phyloP scores from a whole-genome alignment of 2,329 filamentous ascomycete species.

The Cladosporium sp. region DNA sequence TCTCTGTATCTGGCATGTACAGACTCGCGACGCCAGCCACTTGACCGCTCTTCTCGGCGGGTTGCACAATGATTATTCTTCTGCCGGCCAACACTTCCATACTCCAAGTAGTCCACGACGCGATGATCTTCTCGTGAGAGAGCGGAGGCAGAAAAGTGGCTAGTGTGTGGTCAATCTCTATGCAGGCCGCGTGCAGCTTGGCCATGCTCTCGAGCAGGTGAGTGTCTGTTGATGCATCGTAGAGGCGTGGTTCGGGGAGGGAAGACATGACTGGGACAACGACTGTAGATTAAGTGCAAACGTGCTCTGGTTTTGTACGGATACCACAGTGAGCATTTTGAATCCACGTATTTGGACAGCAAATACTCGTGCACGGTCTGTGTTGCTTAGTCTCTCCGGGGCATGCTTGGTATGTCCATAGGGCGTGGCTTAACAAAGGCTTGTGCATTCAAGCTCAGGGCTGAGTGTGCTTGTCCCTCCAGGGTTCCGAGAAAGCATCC shows the following conservation, averaged over 20 bases:
- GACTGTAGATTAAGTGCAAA: too few species aligned
- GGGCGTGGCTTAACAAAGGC: not conserved
- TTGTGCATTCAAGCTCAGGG: not conserved
- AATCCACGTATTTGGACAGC: too few species aligned
- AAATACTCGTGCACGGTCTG: not conserved
- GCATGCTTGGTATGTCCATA: not conserved
- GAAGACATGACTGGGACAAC: not conserved
- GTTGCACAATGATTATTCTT: conserved; percentile 43
- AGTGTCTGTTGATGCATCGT: conserved; percentile 32
- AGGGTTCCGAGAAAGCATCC: too few species aligned
- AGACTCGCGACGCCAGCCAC: conserved; percentile 55
- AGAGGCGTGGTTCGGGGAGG: conserved; percentile 16
- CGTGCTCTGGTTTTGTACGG: too few species aligned
- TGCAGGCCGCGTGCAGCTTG: conserved; percentile 53
- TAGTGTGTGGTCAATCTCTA: conserved; percentile 51
- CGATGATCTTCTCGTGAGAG: conserved; percentile 48
- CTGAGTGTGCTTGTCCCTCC: too few species aligned
- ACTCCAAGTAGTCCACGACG: conserved; percentile 52
- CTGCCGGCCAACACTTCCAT: conserved; percentile 41
- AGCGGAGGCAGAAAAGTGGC: conserved; percentile 57
- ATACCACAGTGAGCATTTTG: too few species aligned
- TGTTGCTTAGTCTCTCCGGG: not conserved
- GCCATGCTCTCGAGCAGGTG: conserved; percentile 53
- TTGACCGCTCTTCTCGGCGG: conserved; percentile 26
- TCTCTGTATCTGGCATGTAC: conserved; percentile 47